Base-by-base conservation (phyloP, 2,329 filamentous ascomycete species). In the Colletotrichum cordylinicola region DNA sequence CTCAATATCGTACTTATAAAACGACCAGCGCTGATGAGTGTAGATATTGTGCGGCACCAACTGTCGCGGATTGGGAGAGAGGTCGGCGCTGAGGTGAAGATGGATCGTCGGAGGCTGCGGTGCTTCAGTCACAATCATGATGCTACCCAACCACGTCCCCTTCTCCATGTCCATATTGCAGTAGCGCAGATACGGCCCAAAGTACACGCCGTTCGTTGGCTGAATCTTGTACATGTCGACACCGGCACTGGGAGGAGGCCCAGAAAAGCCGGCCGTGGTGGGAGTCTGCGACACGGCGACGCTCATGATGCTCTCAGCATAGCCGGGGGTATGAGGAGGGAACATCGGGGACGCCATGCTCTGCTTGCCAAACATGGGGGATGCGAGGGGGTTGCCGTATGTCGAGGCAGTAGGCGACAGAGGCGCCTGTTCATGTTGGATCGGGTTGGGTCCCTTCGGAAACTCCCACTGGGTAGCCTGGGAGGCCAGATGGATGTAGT, bases 391-490 rank as follows among this genome's bases (percentile, higher is more conserved):
- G 81, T 95, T 94, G 75, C 93, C 94, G 79, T 95, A 96, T 0
- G 93, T 93, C 66, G 93, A 95, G 8, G 92, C 92, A 1, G 94
- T 93, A 0, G 96, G 96, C 8, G 96, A 98, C 72, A 98, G 86
- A 0, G 96, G 96, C 18, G 92, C 89, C 16, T 94, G 91, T 75
- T 98, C 96, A 78, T 98, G 91, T 77, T 95, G 94, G 70, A 98
- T 89, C 1, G 96, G 96, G 29, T 95, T 98, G 1, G 96, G 96
- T 0, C 96, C 96, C 85, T 98, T 98, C 33, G 97, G 97, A 79
- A 98, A 98, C 82, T 99, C 97, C 97, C 97, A 99, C 83, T 99
- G 97, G 1, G 97, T 99, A 4, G 96, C 95, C 82, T 98, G 97
- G 1, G 95, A 96, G 2, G 96, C 94, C 35, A 99, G 90, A 83